Evolutionary conservation across 2,329 filamentous ascomycete genomes (phyloP).

Genomic region (Colletotrichum liaoningense): DNA sequence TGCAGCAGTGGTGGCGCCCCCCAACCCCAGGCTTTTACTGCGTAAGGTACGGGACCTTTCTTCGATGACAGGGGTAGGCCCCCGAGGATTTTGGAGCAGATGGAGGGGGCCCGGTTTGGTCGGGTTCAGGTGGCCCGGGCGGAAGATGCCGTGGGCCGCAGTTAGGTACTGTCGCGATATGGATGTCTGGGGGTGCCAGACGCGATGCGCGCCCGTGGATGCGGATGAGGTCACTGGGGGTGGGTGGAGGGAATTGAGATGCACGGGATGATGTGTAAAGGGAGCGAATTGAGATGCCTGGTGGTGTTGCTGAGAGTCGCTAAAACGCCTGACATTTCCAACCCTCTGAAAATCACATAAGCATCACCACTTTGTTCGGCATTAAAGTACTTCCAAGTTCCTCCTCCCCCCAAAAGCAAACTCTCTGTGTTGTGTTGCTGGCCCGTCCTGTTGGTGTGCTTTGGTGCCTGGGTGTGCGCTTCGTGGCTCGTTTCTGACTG

Average conservation of each 20-base stretch:
- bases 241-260: not conserved
- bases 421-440: constrained; percentile 4
- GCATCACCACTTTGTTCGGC: not conserved
- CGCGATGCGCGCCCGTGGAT: constrained; percentile 16
- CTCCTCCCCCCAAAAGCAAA: not conserved
- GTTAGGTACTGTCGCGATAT: constrained; percentile 23
- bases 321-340: no score
- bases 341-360: not conserved
- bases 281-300: not conserved
- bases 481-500: constrained; percentile 17
- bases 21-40: constrained; percentile 8
- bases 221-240: not conserved
- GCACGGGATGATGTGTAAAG: not conserved
- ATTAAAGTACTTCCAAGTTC: not conserved
- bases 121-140: constrained; percentile 27
- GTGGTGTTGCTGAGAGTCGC: not conserved
- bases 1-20: constrained; percentile 3
- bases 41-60: not conserved
- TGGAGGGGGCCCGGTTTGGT: constrained; percentile 12
- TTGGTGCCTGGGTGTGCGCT: not conserved
- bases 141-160: constrained; percentile 33
- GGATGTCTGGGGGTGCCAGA: constrained; percentile 12
- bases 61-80: constrained; percentile 28
- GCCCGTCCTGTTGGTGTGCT: not conserved
- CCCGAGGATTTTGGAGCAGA: constrained; percentile 22